Base-by-base conservation (phyloP, 495 filamentous ascomycete species). In the Amphirosellinia nigrospora region DNA sequence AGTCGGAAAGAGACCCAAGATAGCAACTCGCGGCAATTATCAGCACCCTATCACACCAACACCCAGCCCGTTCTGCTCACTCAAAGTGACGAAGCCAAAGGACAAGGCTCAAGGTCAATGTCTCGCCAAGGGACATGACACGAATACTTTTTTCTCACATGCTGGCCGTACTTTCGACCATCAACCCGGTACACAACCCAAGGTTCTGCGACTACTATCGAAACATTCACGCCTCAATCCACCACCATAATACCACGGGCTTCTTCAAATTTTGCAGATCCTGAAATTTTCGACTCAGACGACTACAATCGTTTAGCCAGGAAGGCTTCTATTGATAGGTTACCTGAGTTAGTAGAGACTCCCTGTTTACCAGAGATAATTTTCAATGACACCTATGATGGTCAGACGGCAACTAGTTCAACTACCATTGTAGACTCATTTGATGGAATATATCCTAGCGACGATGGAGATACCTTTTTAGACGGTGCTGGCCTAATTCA, bases 81-180 rank as follows among this genome's bases (percentile, higher is more conserved):
- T 69, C 1, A 60, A 43, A 32, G 66, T 52, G 56, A 69, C 43
- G 43, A 69, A 50, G 34, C 56, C 45, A 2, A 48, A 52, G 23
- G 48, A 36, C 23, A 62, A 41, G 23, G 7, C 3, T 26, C 66
- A 48, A n/a, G 30, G 7, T 13, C 55, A 34, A 15, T 2, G 21
- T 19, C 16, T 21, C 19, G 9, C 16, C 13, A 34, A 43, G 23
- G 4, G 32, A 52, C 15, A 39, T 21, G 56, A 58, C n/a, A 32
- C n/a, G 13, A 10, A 0, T 15, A 21, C 26, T 30, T 19, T n/a
- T 8, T 21, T 36, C 1, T 15, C 48, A 55, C 0, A 13, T 39
- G 23, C 38, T 62, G 16, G 61, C 11, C 61, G 45, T 38, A 9
- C 15, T 13, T 34, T 28, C 1, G 23, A 32, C 39, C 11, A 26